Evolutionary conservation across 1,284 basidiomycete species (phyloP), one percentile per base, ranked within the genome.

Genomic region (Sutorius eximius): DNA sequence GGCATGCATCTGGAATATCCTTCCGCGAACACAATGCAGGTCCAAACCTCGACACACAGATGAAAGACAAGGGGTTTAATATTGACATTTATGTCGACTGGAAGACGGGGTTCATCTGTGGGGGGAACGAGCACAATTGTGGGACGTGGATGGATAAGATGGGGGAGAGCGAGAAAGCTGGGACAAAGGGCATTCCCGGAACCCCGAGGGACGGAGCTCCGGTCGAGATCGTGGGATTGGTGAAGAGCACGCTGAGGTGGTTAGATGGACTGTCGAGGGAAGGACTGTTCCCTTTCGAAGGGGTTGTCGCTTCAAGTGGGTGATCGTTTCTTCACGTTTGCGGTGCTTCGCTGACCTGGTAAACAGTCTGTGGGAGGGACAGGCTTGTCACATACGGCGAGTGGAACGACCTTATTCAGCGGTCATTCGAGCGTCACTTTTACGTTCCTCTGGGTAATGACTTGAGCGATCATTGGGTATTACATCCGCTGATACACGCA

Each of bases 71-170:
- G 57, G 96, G 97, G 2, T 99, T 99, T 78, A 85, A 97, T 71
- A 95, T 99, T 67, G 86, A 94, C 68, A 90, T 98, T 61, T 76
- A 84, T 45, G 94, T 98, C 22, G 95, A 99, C 71, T 99, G 96
- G 96, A 78, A 82, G 61, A 98, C 93, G 8, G 96, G 96, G 1
- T 75, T 99, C 60, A 84, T 97, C 63, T 79, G 87, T 59, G 96
- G 96, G 33, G 97, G 96, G 13, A 98, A 89, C 73, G 76, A 80
- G 56, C 79, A 83, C 73, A 92, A 92, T 62, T 92, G 88, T 65
- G 92, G 93, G 34, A 95, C 94, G 0, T 96, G 93, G 93, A 94
- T 95, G 92, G 93, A 96, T 77, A 96, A 96, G 81, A 96, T 94
- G 90, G 95, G 95, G 41, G 93, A 95, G 66, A 93, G 90, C 1